phyloP scores from a whole-genome alignment of 202 grass and related monocot genomes.

The Carex arenaria region DNA sequence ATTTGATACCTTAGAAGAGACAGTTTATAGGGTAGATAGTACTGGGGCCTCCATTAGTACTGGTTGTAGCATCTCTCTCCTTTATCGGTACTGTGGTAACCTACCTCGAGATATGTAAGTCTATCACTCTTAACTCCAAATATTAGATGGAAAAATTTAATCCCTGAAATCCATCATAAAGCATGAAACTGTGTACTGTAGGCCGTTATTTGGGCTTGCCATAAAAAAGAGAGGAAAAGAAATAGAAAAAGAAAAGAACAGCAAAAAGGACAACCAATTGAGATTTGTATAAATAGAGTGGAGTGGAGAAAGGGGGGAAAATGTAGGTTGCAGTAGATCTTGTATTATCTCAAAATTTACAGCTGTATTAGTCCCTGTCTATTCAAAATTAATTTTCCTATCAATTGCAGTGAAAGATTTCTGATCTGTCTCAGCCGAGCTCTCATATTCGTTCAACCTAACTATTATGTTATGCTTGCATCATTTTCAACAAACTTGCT shows the following conservation, averaged over 20 bases:
- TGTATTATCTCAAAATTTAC: constrained; percentile 5
- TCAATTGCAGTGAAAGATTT: not conserved
- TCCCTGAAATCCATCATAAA: not conserved
- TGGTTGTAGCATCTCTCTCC: constrained; percentile 70
- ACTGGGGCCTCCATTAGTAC: constrained; percentile 91
- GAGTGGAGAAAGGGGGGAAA: not conserved
- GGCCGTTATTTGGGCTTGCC: not conserved
- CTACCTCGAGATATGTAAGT: constrained; percentile 85
- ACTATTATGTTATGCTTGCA: not conserved
- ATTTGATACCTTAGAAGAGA: constrained; percentile 75
- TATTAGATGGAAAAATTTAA: not conserved
- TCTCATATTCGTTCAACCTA: not conserved
- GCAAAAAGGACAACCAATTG: not conserved
- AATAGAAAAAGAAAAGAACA: not conserved
- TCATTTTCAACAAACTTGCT: not conserved
- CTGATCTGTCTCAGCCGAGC: not conserved
- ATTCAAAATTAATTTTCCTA: not conserved
- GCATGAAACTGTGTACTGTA: not conserved
- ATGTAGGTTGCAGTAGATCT: not conserved
- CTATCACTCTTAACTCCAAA: not conserved
- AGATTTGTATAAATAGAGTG: not conserved
- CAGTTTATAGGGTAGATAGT: constrained; percentile 52
- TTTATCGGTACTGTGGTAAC: constrained; percentile 77
- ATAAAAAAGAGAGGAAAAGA: not conserved
- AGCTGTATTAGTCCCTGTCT: constrained; percentile 4